Base-by-base conservation (phyloP, 257 asterid genomes). In the Leonotis leonurus region DNA sequence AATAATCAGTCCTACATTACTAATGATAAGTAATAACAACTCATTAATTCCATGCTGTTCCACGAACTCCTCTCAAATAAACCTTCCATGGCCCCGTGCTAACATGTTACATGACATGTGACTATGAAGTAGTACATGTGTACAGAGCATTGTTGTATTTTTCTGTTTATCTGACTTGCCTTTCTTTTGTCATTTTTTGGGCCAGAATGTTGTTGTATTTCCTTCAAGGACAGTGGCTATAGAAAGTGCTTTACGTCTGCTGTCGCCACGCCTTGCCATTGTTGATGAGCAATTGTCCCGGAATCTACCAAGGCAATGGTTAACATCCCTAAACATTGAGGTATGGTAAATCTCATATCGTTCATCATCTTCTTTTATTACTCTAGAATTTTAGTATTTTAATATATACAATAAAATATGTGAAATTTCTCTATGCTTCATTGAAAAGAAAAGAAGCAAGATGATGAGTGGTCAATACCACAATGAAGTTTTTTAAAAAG, bases 241-340 rank as follows among this genome's bases (percentile, higher is more conserved):
- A 7, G 60, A 54, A 54, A 54, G 60, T 54, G 22, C 60, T 54
- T 20, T 54, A 30, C 60, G 26, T 30, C 36, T 54, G 41, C 30
- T 54, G 41, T 54, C 43, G 17, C 60, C 60, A 16, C 41, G 60
- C 41, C 60, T 54, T 14, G 60, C 60, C 41, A 30, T 54, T 27
- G 60, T 54, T 54, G 60, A 54, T 54, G 60, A 54, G 36, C 60
- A 54, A 54, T 29, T 54, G 60, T 54, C 60, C n/a, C 25, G 41
- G 21, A 29, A 54, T 54, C 11, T 54, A 17, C 60, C 60, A 17
- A 54, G 14, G 26, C 60, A 32, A 30, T 54, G 60, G 60, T 54
- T 54, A 10, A 54, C 60, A 54, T 29, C 60, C 26, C 21, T 54
- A 29, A 16, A 30, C 8, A 32, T 54, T 54, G 60, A 32, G 60